A percentile compares a stretch with the other conserved stretches of the same genome.
Conservation (phyloP, 2,329 filamentous ascomycete genomes). For the Fusarium sp. region DNA sequence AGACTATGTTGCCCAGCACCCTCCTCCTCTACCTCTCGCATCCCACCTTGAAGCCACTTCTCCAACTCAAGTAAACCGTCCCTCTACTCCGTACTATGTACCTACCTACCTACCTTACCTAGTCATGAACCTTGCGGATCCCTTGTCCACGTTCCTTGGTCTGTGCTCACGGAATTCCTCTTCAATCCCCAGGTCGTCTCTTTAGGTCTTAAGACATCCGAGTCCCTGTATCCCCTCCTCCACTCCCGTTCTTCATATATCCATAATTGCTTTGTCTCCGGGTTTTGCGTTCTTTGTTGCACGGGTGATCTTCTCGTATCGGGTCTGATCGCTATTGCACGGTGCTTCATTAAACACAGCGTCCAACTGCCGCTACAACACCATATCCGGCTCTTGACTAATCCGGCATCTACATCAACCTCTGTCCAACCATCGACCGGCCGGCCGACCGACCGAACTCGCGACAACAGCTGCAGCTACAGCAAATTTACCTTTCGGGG, state of each 20-base stretch:
- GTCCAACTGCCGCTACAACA: slow-evolving; percentile 5
- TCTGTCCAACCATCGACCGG: neutral
- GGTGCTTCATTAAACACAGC: neutral
- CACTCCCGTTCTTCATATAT: slow-evolving; percentile 26
- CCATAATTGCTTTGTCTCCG: slow-evolving; percentile 24
- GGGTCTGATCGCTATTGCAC: neutral
- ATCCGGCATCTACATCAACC: neutral
- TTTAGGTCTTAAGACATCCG: slow-evolving; percentile 18
- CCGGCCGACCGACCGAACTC: slow-evolving; percentile 1
- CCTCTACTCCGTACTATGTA: neutral
- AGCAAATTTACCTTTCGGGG: slow-evolving; percentile 5
- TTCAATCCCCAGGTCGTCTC: slow-evolving; percentile 37
- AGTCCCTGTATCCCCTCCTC: slow-evolving; percentile 26
- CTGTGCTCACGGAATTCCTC: slow-evolving; percentile 34
- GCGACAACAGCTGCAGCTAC: slow-evolving; percentile 10
- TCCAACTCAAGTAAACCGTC: neutral
- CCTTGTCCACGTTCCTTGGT: slow-evolving; percentile 29
- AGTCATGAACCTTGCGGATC: slow-evolving; percentile 1
- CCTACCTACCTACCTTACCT: neutral
- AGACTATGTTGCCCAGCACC: neutral
- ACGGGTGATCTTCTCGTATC: slow-evolving; percentile 1
- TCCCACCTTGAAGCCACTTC: neutral
- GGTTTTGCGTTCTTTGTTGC: slow-evolving; percentile 9
- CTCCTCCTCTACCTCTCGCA: slow-evolving; percentile 1
- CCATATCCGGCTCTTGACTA: neutral